These are phyloP conservation scores for Talaromyces sp. DNA, from an alignment of 2,329 filamentous ascomycete species.

Conservation along the genomic window DNA sequence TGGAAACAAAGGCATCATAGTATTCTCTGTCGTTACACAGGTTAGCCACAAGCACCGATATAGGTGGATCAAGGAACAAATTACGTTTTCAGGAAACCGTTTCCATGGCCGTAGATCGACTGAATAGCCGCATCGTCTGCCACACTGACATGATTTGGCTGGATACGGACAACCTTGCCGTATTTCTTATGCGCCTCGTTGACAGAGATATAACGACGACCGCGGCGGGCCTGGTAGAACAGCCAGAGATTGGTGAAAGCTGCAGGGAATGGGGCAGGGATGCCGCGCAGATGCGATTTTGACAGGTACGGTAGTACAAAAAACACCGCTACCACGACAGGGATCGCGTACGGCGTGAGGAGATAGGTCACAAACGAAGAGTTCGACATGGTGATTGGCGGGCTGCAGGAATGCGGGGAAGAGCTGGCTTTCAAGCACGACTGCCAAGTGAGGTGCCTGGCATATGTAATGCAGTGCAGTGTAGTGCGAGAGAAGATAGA, in stretches of 20 bases:
- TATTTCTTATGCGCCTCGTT: constrained; percentile 68
- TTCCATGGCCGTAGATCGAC: constrained; percentile 72
- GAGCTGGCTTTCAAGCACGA: background rate
- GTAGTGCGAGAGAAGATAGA: background rate
- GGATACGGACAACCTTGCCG: constrained; percentile 75
- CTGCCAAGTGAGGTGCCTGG: background rate
- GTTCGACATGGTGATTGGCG: constrained; percentile 1
- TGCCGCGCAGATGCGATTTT: constrained; percentile 47
- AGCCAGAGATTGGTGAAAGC: constrained; percentile 78
- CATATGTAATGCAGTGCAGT: background rate
- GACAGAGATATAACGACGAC: constrained; percentile 60
- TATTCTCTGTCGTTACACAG: constrained; percentile 56
- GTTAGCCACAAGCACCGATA: background rate
- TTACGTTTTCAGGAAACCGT: constrained; percentile 67
- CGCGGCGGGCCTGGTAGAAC: constrained; percentile 59
- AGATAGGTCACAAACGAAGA: constrained; percentile 14
- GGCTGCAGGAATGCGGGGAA: background rate
- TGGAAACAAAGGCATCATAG: constrained; percentile 88
- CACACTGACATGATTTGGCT: constrained; percentile 78
- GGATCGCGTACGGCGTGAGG: constrained; percentile 34
- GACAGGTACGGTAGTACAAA: constrained; percentile 56
- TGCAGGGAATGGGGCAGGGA: constrained; percentile 51
- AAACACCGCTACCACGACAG: constrained; percentile 49
- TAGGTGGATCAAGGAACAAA: constrained; percentile 20
- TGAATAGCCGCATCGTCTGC: constrained; percentile 74